Conservation (phyloP, 225 moss, liverwort and hornwort genomes). For the Sphagnum tenellum region DNA sequence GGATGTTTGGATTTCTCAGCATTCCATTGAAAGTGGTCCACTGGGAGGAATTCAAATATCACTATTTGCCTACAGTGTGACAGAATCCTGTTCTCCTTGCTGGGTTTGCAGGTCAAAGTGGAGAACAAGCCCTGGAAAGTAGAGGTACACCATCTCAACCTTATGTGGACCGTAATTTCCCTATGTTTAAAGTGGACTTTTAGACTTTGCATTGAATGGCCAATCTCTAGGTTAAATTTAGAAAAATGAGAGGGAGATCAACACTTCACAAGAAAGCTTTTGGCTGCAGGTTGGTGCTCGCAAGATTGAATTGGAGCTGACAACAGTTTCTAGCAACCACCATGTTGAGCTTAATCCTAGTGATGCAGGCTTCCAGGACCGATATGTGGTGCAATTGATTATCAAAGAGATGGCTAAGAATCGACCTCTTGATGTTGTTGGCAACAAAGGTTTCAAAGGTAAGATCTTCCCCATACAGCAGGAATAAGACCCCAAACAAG, state of each 20-base stretch:
- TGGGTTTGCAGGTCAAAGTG: conserved; percentile 76
- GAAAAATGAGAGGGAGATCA: too few relatives aligned
- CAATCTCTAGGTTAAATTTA: too few relatives aligned
- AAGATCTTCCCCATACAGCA: neutral
- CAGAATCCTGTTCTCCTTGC: neutral
- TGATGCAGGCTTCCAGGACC: conserved; percentile 92
- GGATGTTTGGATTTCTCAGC: too few relatives aligned
- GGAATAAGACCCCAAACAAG: neutral
- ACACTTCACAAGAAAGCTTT: too few relatives aligned
- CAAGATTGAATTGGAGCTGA: conserved; percentile 78
- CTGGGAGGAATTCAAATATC: too few relatives aligned
- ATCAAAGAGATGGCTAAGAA: conserved; percentile 90
- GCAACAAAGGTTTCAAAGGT: conserved; percentile 85
- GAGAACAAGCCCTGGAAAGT: conserved; percentile 99
- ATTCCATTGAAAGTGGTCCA: too few relatives aligned
- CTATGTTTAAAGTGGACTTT: too few relatives aligned
- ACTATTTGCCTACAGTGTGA: too few relatives aligned
- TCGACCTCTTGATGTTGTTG: conserved; percentile 72
- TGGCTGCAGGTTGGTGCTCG: conserved; percentile 58
- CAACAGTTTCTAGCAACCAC: conserved; percentile 82
- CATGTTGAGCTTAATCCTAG: conserved; percentile 92
- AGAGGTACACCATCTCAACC: conserved; percentile 33
- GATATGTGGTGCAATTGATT: conserved; percentile 84
- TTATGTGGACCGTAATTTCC: too few relatives aligned
- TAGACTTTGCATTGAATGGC: too few relatives aligned